Evolutionary conservation across 352 stramenopile genomes (phyloP).

Genomic region (Phytophthora cactorum): DNA sequence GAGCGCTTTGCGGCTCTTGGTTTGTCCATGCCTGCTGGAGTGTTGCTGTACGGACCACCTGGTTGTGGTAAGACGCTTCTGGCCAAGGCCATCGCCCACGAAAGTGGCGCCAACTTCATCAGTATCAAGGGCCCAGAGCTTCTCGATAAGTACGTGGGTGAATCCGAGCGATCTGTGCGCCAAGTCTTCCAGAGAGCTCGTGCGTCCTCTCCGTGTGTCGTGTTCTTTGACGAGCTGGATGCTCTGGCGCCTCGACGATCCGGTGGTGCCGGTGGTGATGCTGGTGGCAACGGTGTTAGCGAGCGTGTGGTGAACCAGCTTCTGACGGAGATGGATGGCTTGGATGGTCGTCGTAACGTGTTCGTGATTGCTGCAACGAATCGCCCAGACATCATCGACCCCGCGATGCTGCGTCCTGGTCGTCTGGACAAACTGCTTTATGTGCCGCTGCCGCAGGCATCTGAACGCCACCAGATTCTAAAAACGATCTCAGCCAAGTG

Average conservation of each 20-base stretch:
- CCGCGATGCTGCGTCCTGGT: conserved; percentile 98
- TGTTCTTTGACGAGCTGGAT: conserved; percentile 99
- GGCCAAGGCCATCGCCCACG: conserved; percentile 98
- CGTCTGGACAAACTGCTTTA: conserved; percentile 99
- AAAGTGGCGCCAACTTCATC: conserved; percentile 99
- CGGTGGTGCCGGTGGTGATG: conserved; percentile 57
- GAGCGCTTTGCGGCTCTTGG: conserved; percentile 95
- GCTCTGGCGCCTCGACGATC: conserved; percentile 95
- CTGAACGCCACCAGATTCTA: conserved; percentile 90
- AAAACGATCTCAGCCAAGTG: conserved; percentile 87
- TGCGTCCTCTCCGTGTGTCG: conserved; percentile 97
- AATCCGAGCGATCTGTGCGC: conserved; percentile 95
- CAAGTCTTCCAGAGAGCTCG: conserved; percentile 98
- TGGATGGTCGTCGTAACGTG: conserved; percentile 95
- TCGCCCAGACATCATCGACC: conserved; percentile 99
- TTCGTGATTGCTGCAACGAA: conserved; percentile 97
- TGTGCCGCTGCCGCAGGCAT: conserved; percentile 94
- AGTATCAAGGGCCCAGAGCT: conserved; percentile 98
- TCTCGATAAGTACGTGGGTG: conserved; percentile 99
- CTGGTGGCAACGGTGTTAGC: conserved; percentile 90
- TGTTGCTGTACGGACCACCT: conserved; percentile 98
- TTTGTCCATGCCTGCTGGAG: conserved; percentile 95
- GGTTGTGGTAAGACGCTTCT: conserved; percentile 99
- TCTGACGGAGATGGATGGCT: conserved; percentile 99
- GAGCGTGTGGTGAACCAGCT: conserved; percentile 98